Percentiles rank a stretch among this genome's conserved stretches.
phyloP scores from a whole-genome alignment of 2,329 filamentous ascomycete species.

The Aspergillus sp. region DNA sequence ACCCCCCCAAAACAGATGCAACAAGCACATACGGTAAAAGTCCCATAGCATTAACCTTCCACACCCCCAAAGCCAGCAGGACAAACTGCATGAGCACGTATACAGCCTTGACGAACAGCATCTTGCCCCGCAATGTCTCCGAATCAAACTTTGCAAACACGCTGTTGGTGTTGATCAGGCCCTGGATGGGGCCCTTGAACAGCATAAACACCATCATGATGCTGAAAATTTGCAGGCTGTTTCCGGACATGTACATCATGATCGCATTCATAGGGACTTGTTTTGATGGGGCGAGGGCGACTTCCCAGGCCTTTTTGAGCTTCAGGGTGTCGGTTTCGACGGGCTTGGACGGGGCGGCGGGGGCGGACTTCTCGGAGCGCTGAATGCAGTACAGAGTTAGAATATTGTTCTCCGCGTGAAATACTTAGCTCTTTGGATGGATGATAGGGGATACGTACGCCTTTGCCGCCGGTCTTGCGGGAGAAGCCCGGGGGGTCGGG shows the following conservation, averaged over 20 bases:
- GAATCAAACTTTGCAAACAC: conserved; percentile 93
- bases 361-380: conserved; percentile 31
- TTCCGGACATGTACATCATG: conserved; percentile 99
- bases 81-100: conserved; percentile 86
- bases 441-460: conserved; percentile 5
- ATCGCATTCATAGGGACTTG: conserved; percentile 96
- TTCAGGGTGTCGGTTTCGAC: conserved; percentile 94
- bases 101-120: conserved; percentile 80
- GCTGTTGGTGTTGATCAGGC: conserved; percentile 76
- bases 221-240: conserved; percentile 96
- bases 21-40: conserved; percentile 71
- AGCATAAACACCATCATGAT: conserved; percentile 99
- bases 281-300: conserved; percentile 90
- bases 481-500: conserved; percentile 86
- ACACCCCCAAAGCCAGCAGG: conserved; percentile 80
- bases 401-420: not conserved
- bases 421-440: not conserved
- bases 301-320: conserved; percentile 98
- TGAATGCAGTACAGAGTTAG: conserved; percentile 18
- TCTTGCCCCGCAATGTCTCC: conserved; percentile 68
- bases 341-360: conserved; percentile 40
- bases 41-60: conserved; percentile 97
- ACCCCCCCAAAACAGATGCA: not conserved
- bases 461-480: conserved; percentile 45
- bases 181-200: conserved; percentile 93